These are phyloP conservation scores for Sporothrix mexicana DNA, from an alignment of 2,329 filamentous ascomycete species.

Conservation along the genomic window DNA sequence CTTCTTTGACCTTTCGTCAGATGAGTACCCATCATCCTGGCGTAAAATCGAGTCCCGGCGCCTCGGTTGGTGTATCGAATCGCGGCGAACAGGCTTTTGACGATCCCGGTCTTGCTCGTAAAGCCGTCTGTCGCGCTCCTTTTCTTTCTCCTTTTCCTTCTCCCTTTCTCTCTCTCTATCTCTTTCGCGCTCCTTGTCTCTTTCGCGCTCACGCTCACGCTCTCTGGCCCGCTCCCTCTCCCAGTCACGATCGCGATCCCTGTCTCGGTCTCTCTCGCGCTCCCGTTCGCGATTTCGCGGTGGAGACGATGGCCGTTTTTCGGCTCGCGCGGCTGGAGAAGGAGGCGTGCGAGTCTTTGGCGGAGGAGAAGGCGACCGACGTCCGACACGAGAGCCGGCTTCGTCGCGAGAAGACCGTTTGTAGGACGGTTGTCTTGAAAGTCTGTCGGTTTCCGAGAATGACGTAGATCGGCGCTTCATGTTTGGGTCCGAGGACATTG, in stretches of 20 bases:
- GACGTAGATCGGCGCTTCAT: slow-evolving; percentile 46
- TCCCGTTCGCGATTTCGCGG: slow-evolving; percentile 21
- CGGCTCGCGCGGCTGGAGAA: slow-evolving; percentile 38
- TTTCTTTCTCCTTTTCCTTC: slow-evolving; percentile 26
- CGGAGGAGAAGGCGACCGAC: slow-evolving; percentile 35
- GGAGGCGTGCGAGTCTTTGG: slow-evolving; percentile 43
- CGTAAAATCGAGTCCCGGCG: slow-evolving; percentile 37
- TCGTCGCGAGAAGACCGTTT: slow-evolving; percentile 36
- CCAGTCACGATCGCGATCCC: slow-evolving; percentile 27
- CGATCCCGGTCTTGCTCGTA: slow-evolving; percentile 33
- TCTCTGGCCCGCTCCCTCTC: slow-evolving; percentile 26
- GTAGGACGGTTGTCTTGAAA: slow-evolving; percentile 33
- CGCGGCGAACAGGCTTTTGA: slow-evolving; percentile 40
- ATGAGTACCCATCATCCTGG: slow-evolving; percentile 49
- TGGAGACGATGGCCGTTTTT: slow-evolving; percentile 24
- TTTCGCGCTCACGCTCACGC: slow-evolving; percentile 27
- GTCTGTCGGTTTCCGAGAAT: slow-evolving; percentile 38
- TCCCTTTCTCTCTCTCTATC: slow-evolving; percentile 24
- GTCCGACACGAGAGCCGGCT: slow-evolving; percentile 30
- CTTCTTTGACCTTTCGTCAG: slow-evolving; percentile 48
- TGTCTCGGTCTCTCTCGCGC: slow-evolving; percentile 35
- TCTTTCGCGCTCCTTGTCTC: slow-evolving; percentile 11
- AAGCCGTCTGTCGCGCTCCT: slow-evolving; percentile 26
- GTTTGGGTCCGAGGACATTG: slow-evolving; percentile 33
- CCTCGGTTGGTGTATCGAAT: slow-evolving; percentile 40